Evolutionary conservation across 805 yeast genomes (phyloP), one percentile per base, ranked within the genome.

Genomic region (Debaryomyces hansenii): DNA sequence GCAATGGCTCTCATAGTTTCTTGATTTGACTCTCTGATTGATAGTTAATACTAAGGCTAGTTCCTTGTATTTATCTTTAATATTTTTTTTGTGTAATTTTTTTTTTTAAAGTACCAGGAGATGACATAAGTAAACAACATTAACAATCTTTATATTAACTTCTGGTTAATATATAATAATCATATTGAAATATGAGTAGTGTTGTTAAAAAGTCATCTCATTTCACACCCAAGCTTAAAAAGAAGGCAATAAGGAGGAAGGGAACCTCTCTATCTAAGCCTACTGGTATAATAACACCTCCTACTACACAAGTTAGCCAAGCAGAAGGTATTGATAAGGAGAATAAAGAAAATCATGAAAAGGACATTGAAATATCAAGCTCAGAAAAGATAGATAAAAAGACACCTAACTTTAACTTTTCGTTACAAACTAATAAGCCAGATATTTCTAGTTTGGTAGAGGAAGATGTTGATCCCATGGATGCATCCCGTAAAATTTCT

Each of bases 201-300:
- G 63, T 76, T 20, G 72, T 74, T 41, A 72, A 71, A 64, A 66
- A 65, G 59, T 78, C 83, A 20, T 77, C 85, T 10, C 80, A 85
- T 46, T 85, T 85, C 63, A 72, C 77, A n/a, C 90, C 90, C 2
- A 84, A 83, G 51, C 51, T 68, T 33, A 64, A 60, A 54, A 63
- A 60, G 52, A 55, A 63, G 34, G 49, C 52, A 8, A 49, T 57
- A 14, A 56, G 61, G 47, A 60, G 56, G 40, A 54, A 51, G 20
- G 31, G 47, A n/a, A 40, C 32, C n/a, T 41, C 36, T 2, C 29
- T 43, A 5, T 42, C 54, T 4, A 20, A 35, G 20, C n/a, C 38
- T 15, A 12, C 20, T 12, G 38, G 39, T 16, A 38, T 29, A 20
- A 36, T 34, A 18, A 43, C 46, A 18, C 50, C 46, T 18, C 45